Evolutionary conservation across 345 rosid genomes (phyloP), one percentile per base, ranked within the genome.

Genomic region (Linum tenue): DNA sequence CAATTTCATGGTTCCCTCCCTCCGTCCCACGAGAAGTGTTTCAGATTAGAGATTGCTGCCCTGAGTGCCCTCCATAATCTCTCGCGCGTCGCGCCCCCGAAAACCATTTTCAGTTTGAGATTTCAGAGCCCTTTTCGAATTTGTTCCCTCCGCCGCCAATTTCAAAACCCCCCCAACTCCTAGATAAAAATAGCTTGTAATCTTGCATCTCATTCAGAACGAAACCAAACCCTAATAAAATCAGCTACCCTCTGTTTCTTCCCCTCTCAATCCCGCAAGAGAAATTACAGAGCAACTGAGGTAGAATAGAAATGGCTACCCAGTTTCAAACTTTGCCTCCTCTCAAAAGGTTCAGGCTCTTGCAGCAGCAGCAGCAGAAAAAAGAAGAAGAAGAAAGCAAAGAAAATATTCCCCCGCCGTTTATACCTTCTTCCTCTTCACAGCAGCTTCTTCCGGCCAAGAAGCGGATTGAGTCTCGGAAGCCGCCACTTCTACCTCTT

Each of bases 401-500:
- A 51, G 82, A 73, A 77, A 76, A 72, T 59, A 11, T 5, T 5
- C 80, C 5, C 77, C 55, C 36, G 64, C 67, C 53, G 62, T 59
- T 60, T 7, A 44, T 44, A 2, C 51, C 51, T 44, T 44, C 51
- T 14, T 60, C 85, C 39, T 22, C 31, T 22, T 22, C 31, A 22
- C 31, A 22, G 31, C 72, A 40, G 12, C 72, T 67, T 39, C 86
- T 88, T 4, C 99, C 97, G 2, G 81, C 84, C 9, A 94, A 90
- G 95, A 94, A 88, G 79, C 81, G 97, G 53, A 87, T 79, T 76
- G 83, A 86, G 63, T 73, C 86, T 16, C 83, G 89, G 4, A 64
- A 41, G 35, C 51, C 15, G 60, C 60, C 11, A 3, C 36, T 57
- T 57, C 60, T 55, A 0, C 62, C 35, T 50, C 48, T 40, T 6